phyloP scores from a whole-genome alignment of 768 basidiomycete genomes.

The Leccinum longicurvipes region DNA sequence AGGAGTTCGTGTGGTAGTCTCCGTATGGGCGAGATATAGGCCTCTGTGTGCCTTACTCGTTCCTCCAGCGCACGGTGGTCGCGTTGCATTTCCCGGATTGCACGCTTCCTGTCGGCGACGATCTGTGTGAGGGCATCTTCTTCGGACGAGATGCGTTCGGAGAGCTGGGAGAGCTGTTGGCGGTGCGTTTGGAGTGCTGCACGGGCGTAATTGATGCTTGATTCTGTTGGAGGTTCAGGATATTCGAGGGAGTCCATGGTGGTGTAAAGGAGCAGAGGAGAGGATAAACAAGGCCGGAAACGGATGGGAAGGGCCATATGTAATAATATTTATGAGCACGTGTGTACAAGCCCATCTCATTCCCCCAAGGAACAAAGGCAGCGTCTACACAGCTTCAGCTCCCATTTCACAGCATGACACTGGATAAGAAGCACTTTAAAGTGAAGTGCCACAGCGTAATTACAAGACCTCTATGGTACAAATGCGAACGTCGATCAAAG shows the following conservation, averaged over 20 bases:
- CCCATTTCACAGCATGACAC: conserved; percentile 12
- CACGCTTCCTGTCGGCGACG: conserved; percentile 48
- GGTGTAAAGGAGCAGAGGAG: conserved; percentile 11
- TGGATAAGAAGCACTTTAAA: not conserved
- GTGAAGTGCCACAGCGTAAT: conserved; percentile 3
- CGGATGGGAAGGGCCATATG: conserved; percentile 20
- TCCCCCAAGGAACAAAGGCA: no score
- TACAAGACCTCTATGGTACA: conserved; percentile 31
- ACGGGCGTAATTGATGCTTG: conserved; percentile 52
- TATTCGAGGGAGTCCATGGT: conserved; percentile 33
- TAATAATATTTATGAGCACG: conserved; percentile 18
- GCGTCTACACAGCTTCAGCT: not conserved
- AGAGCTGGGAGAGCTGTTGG: conserved; percentile 31
- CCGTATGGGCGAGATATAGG: conserved; percentile 71
- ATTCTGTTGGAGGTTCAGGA: conserved; percentile 58
- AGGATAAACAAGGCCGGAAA: conserved; percentile 10
- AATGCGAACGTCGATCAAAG: not conserved
- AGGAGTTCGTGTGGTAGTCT: conserved; percentile 72
- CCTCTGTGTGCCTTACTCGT: conserved; percentile 46
- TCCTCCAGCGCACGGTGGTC: conserved; percentile 50
- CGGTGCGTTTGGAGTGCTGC: conserved; percentile 37
- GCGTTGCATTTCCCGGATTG: conserved; percentile 51
- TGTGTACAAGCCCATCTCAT: conserved; percentile 5
- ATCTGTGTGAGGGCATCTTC: conserved; percentile 58
- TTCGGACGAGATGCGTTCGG: conserved; percentile 47